These are phyloP conservation scores for Lecanicillium sp. DNA, from an alignment of 2,329 filamentous ascomycete species.

Conservation along the genomic window DNA sequence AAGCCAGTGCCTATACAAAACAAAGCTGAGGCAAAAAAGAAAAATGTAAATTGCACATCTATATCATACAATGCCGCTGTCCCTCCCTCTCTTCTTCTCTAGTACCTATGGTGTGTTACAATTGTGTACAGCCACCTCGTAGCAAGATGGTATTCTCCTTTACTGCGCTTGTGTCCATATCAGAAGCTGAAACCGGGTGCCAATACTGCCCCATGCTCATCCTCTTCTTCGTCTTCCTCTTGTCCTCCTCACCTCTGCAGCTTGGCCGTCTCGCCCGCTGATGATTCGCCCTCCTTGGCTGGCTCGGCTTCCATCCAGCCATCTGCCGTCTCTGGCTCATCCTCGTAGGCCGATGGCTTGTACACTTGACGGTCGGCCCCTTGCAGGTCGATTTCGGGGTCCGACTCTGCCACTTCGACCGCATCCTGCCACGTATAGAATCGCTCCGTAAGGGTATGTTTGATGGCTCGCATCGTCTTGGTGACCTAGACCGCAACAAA, in stretches of 20 bases:
- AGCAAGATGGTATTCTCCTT: too few species aligned
- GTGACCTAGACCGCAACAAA: constrained; percentile 48
- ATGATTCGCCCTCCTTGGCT: constrained; percentile 7
- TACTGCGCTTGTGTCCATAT: too few species aligned
- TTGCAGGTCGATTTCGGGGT: constrained; percentile 57
- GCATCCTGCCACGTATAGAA: constrained; percentile 85
- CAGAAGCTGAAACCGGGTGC: too few species aligned
- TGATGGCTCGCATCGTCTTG: constrained; percentile 73
- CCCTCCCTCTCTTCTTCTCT: too few species aligned
- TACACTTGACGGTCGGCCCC: constrained; percentile 41
- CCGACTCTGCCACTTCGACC: constrained; percentile 52
- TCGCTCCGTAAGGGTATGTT: constrained; percentile 77
- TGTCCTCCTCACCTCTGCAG: constrained; percentile 6
- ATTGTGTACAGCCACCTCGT: too few species aligned
- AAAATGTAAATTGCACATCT: too few species aligned
- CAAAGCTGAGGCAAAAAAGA: too few species aligned
- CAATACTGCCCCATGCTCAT: too few species aligned
- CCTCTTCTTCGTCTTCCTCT: too few species aligned
- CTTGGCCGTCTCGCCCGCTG: constrained; percentile 5
- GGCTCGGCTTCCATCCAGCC: constrained; percentile 9
- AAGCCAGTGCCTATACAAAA: too few species aligned
- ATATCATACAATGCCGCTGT: too few species aligned
- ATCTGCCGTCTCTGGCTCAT: constrained; percentile 18
- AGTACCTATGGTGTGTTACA: too few species aligned
- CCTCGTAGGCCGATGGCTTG: constrained; percentile 33